Percentiles rank a stretch among this genome's conserved stretches.
Evolutionary conservation across 345 rosid species (phyloP).

Genomic region (Pugionium cornutum): DNA sequence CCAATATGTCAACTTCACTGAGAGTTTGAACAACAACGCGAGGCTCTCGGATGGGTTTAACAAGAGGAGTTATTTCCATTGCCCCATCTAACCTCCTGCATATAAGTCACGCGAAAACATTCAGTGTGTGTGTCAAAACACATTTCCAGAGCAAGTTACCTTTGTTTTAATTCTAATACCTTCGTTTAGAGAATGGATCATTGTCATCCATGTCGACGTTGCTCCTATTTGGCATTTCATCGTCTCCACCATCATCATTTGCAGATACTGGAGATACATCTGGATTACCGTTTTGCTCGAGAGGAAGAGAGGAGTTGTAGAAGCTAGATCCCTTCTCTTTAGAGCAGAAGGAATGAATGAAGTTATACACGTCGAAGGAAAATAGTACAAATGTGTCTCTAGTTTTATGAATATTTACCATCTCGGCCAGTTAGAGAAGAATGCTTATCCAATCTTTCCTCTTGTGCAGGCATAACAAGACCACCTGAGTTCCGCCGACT

Average conservation of each 20-base stretch:
- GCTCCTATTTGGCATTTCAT: slow-evolving; percentile 30
- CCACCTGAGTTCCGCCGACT: slow-evolving; percentile 68
- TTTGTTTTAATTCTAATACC: slow-evolving; percentile 47
- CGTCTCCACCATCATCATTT: slow-evolving; percentile 59
- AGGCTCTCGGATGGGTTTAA: slow-evolving; percentile 92
- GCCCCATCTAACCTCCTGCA: slow-evolving; percentile 82
- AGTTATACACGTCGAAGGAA: background rate
- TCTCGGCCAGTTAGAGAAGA: slow-evolving; percentile 51
- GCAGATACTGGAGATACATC: slow-evolving; percentile 61
- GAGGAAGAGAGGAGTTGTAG: slow-evolving; percentile 48
- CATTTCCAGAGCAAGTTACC: slow-evolving; percentile 7
- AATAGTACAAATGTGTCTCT: background rate
- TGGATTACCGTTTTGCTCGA: slow-evolving; percentile 52
- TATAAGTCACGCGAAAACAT: slow-evolving; percentile 22
- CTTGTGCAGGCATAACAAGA: slow-evolving; percentile 58
- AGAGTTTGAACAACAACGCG: slow-evolving; percentile 94
- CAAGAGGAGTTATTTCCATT: slow-evolving; percentile 70
- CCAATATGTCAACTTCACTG: slow-evolving; percentile 96
- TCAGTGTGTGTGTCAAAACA: slow-evolving; percentile 18
- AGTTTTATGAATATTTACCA: slow-evolving; percentile 49
- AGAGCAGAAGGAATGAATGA: slow-evolving; percentile 16
- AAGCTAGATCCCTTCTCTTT: slow-evolving; percentile 55
- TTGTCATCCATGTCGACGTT: slow-evolving; percentile 64
- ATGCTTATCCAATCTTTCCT: slow-evolving; percentile 62
- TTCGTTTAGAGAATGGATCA: slow-evolving; percentile 74